phyloP scores from a whole-genome alignment of 371 early-diverging fungal genomes.

The Mortierella sp. region DNA sequence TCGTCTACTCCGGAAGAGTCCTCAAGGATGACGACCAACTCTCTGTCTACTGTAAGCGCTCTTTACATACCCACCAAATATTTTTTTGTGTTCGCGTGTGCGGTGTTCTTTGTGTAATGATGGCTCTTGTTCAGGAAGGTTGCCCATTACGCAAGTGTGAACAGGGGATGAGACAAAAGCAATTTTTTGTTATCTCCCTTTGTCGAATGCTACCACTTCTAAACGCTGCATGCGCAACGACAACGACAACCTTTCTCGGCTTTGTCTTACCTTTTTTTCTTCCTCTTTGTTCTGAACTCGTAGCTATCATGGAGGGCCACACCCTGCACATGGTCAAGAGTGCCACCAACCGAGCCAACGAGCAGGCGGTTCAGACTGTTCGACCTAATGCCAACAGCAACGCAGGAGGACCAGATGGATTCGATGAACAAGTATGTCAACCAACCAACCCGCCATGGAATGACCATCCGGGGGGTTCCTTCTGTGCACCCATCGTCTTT shows the following conservation, averaged over 20 bases:
- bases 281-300: neutral
- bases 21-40: conserved; percentile 78
- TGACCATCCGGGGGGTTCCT: neutral
- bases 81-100: neutral
- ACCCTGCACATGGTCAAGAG: conserved; percentile 75
- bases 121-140: neutral
- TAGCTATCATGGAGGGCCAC: conserved; percentile 70
- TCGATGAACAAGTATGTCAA: conserved; percentile 49
- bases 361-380: conserved; percentile 51
- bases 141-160: conserved; percentile 19
- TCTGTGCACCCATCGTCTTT: neutral
- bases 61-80: neutral
- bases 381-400: conserved; percentile 34
- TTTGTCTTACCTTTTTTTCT: conserved; percentile 13
- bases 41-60: conserved; percentile 62
- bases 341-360: conserved; percentile 63
- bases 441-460: neutral
- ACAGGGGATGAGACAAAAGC: neutral
- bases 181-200: neutral
- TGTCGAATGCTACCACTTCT: neutral
- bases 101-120: conserved; percentile 22
- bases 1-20: conserved; percentile 83
- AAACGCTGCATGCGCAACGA: neutral
- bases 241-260: neutral
- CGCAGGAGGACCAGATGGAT: conserved; percentile 25